Evolutionary conservation across 73 alveolate genomes (phyloP).

Genomic region (Tetrahymena borealis): DNA sequence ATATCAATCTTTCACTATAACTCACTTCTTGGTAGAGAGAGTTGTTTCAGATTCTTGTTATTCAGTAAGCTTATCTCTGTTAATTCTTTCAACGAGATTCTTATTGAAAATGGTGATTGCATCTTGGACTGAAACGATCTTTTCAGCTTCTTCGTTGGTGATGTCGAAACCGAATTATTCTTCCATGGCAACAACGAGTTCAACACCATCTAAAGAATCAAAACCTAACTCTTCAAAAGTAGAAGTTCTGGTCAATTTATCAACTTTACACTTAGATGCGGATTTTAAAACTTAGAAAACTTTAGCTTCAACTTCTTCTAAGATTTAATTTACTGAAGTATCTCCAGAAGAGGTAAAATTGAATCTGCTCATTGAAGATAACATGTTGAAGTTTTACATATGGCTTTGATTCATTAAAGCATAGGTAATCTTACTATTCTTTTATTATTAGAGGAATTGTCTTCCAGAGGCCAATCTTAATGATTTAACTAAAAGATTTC

Average conservation of each 20-base stretch:
- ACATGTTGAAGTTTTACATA: neutral
- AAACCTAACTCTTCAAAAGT: constrained; percentile 78
- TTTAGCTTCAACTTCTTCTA: constrained; percentile 65
- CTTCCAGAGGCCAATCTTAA: neutral
- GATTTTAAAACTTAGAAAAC: constrained; percentile 61
- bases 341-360: constrained; percentile 11
- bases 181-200: constrained; percentile 72
- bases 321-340: constrained; percentile 32
- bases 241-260: constrained; percentile 58
- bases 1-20: too few relatives aligned
- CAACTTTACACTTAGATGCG: constrained; percentile 68
- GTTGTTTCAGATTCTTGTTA: neutral
- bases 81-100: constrained; percentile 36
- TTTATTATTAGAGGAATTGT: neutral
- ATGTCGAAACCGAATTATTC: constrained; percentile 66
- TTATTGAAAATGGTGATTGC: constrained; percentile 66
- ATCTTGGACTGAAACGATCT: constrained; percentile 56
- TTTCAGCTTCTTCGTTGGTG: constrained; percentile 69
- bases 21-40: neutral
- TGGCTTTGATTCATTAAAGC: neutral
- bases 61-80: neutral
- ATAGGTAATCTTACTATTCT: neutral
- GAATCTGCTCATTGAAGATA: neutral
- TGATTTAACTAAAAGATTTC: neutral
- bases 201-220: constrained; percentile 72